These are phyloP conservation scores for Chalciporus pseudorubinellus DNA, from an alignment of 768 basidiomycete genomes.

Conservation along the genomic window DNA sequence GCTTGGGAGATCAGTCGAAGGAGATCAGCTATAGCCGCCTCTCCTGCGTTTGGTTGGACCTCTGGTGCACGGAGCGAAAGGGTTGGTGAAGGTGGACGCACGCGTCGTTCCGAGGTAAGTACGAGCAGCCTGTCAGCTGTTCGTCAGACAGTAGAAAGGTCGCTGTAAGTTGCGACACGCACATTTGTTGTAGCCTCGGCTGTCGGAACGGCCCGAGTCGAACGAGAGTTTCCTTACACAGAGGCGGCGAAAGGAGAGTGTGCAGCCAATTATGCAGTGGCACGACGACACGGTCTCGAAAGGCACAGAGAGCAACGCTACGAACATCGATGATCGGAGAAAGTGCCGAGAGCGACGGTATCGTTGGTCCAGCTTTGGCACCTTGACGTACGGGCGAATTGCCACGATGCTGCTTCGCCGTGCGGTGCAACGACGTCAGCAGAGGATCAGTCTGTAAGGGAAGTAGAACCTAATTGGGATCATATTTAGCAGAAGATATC, in stretches of 20 bases:
- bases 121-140: slow-evolving; percentile 59
- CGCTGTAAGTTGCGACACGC: slow-evolving; percentile 17
- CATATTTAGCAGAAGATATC: neutral
- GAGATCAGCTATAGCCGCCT: slow-evolving; percentile 66
- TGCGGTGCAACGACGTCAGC: slow-evolving; percentile 66
- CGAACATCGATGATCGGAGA: slow-evolving; percentile 73
- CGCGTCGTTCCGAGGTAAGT: slow-evolving; percentile 66
- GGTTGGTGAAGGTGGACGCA: slow-evolving; percentile 53
- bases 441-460: slow-evolving; percentile 61
- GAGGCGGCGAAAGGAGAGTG: slow-evolving; percentile 51
- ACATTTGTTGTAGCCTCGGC: slow-evolving; percentile 83
- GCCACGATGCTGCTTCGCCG: slow-evolving; percentile 51
- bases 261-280: slow-evolving; percentile 59
- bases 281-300: slow-evolving; percentile 76
- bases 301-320: slow-evolving; percentile 72
- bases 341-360: slow-evolving; percentile 28
- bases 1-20: slow-evolving; percentile 61
- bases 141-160: slow-evolving; percentile 1
- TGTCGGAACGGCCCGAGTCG: slow-evolving; percentile 57
- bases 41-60: slow-evolving; percentile 58
- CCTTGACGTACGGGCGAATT: slow-evolving; percentile 53
- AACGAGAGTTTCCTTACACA: slow-evolving; percentile 53
- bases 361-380: slow-evolving; percentile 37
- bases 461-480: slow-evolving; percentile 51
- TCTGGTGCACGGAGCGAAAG: slow-evolving; percentile 51